Conservation (phyloP, 306 rosid genomes). For the Calophaca sinica region DNA sequence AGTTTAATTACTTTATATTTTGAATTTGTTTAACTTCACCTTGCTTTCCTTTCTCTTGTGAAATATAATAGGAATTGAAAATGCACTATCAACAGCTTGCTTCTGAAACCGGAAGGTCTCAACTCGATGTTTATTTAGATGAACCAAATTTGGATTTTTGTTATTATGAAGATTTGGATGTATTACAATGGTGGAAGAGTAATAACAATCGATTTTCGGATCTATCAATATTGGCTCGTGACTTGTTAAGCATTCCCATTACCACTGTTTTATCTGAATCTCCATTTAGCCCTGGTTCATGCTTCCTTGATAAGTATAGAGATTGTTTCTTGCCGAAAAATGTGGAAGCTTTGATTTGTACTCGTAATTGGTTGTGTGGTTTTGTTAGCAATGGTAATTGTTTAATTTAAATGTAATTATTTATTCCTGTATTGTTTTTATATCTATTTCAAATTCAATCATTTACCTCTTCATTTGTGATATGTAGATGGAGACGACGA, state of each 20-base stretch:
- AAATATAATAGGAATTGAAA: too few relatives aligned
- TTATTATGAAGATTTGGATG: not conserved
- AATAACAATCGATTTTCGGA: not conserved
- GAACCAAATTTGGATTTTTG: not conserved
- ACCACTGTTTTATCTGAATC: not conserved
- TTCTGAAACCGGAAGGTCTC: not conserved
- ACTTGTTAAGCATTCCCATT: conserved; percentile 12
- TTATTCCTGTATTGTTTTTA: not conserved
- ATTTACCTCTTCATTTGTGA: conserved; percentile 1
- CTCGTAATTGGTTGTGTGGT: not conserved
- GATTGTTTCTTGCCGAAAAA: not conserved
- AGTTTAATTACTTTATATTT: too few relatives aligned
- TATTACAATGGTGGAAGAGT: not conserved
- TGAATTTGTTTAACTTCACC: too few relatives aligned
- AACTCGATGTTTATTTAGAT: not conserved
- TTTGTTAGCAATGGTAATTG: not conserved
- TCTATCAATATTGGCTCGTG: not conserved
- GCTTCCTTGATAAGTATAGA: not conserved
- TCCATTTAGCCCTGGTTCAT: not conserved
- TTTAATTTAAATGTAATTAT: not conserved
- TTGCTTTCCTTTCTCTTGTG: too few relatives aligned
- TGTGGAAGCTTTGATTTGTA: not conserved
- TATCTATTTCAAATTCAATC: not conserved
- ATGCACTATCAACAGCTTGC: not conserved
- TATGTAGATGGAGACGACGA: not conserved